Percentiles rank a stretch among this genome's conserved stretches.
These are phyloP conservation scores for Fusarium staphyleae DNA, from an alignment of 2,329 filamentous ascomycete genomes.

Conservation along the genomic window DNA sequence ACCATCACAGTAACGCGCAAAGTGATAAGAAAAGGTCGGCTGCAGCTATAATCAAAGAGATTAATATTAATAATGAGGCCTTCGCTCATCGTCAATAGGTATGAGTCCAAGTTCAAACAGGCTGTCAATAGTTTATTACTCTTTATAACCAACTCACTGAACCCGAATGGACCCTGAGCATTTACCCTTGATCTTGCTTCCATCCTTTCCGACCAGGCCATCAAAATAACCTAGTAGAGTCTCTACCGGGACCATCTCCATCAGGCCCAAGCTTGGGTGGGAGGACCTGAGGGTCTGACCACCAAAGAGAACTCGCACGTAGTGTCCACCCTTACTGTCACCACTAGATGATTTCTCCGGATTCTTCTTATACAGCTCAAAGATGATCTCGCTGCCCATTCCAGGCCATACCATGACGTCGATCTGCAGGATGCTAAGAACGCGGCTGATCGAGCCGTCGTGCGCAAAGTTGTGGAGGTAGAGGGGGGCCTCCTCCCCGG, in stretches of 20 bases:
- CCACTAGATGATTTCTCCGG: neutral
- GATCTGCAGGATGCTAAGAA: constrained; percentile 71
- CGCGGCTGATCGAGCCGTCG: constrained; percentile 72
- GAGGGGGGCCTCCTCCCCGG: constrained; percentile 48
- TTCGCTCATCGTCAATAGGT: too few relatives aligned
- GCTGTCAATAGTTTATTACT: too few relatives aligned
- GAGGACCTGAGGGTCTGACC: constrained; percentile 72
- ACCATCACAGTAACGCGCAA: too few relatives aligned
- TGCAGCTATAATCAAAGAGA: too few relatives aligned
- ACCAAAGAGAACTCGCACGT: constrained; percentile 73
- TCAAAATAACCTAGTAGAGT: constrained; percentile 74
- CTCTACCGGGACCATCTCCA: constrained; percentile 75
- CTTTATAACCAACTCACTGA: too few relatives aligned
- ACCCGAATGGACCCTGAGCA: constrained; percentile 31
- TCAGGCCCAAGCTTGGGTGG: constrained; percentile 68
- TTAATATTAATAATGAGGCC: too few relatives aligned
- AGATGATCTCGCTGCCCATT: constrained; percentile 79
- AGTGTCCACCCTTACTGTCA: constrained; percentile 48
- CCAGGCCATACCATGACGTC: constrained; percentile 84
- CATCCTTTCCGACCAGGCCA: constrained; percentile 66
- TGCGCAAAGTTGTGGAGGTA: constrained; percentile 84
- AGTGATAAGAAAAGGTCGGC: too few relatives aligned
- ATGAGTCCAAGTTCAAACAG: too few relatives aligned
- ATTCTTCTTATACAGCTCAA: constrained; percentile 69
- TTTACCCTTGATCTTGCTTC: constrained; percentile 50